Evolutionary conservation across 1,139 yeast genomes (phyloP).

Genomic region (Diutina mesorugosa): DNA sequence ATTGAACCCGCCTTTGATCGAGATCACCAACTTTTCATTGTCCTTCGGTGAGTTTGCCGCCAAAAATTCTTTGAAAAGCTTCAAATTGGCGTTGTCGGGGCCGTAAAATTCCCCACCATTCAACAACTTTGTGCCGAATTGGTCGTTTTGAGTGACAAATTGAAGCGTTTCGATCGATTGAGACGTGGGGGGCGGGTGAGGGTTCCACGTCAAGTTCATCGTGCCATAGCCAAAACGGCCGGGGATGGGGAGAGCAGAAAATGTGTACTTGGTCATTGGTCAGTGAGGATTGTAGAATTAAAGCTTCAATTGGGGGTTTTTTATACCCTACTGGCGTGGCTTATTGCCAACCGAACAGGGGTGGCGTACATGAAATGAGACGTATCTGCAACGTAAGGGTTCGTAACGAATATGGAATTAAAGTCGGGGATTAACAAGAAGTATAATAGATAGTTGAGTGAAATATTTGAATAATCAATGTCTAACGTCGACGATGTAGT

Average conservation of each 20-base stretch:
- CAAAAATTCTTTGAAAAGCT: conserved; percentile 41
- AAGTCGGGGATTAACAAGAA: background rate
- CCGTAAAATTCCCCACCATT: conserved; percentile 81
- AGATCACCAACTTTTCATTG: conserved; percentile 18
- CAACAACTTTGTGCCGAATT: conserved; percentile 40
- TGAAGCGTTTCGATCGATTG: conserved; percentile 34
- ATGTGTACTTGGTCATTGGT: background rate
- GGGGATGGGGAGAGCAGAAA: conserved; percentile 3
- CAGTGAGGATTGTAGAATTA: background rate
- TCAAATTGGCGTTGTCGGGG: conserved; percentile 28
- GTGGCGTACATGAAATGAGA: background rate
- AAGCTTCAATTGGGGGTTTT: background rate
- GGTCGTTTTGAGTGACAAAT: conserved; percentile 7
- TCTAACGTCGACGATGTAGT: too few relatives aligned
- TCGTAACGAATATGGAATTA: background rate
- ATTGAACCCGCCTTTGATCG: conserved; percentile 56
- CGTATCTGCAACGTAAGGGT: background rate
- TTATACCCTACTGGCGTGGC: background rate
- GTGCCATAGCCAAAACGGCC: conserved; percentile 44
- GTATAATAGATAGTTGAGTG: too few relatives aligned
- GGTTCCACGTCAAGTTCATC: conserved; percentile 50
- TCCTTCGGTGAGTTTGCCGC: conserved; percentile 28
- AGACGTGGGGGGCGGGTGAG: conserved; percentile 28
- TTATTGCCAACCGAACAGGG: background rate
- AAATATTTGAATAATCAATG: too few relatives aligned